These are phyloP conservation scores for Apiospora phragmitis DNA, from an alignment of 2,329 filamentous ascomycete genomes.

Conservation along the genomic window DNA sequence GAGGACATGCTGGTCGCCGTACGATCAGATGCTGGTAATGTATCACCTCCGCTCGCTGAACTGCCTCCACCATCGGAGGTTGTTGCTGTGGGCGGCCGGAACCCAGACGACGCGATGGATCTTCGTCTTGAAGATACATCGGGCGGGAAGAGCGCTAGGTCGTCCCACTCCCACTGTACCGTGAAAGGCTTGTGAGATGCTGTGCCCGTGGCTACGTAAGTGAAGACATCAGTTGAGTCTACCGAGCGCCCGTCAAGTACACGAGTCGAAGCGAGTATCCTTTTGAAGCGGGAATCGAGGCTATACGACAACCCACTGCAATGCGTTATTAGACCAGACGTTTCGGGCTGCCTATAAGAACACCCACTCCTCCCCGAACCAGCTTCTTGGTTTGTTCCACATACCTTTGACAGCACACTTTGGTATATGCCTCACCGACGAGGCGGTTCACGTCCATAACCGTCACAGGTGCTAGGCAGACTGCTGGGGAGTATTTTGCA, in stretches of 20 bases:
- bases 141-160: not conserved
- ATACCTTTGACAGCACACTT: not conserved
- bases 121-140: not conserved
- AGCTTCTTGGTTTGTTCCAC: not conserved
- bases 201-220: not conserved
- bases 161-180: not conserved
- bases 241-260: not conserved
- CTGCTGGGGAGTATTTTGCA: not conserved
- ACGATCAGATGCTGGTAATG: too few species aligned
- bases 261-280: not conserved
- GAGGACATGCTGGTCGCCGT: not conserved
- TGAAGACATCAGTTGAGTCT: not conserved
- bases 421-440: not conserved
- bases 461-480: not conserved
- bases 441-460: not conserved
- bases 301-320: not conserved
- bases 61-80: too few species aligned
- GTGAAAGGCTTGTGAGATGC: not conserved
- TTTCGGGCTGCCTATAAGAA: too few species aligned
- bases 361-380: too few species aligned
- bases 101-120: not conserved
- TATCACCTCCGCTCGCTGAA: too few species aligned
- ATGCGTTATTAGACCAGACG: not conserved
- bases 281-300: rapidly evolving
- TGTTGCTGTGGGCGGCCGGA: not conserved